These are phyloP conservation scores for Tetraselmis chui DNA, from an alignment of 139 green algal genomes.

Conservation along the genomic window DNA sequence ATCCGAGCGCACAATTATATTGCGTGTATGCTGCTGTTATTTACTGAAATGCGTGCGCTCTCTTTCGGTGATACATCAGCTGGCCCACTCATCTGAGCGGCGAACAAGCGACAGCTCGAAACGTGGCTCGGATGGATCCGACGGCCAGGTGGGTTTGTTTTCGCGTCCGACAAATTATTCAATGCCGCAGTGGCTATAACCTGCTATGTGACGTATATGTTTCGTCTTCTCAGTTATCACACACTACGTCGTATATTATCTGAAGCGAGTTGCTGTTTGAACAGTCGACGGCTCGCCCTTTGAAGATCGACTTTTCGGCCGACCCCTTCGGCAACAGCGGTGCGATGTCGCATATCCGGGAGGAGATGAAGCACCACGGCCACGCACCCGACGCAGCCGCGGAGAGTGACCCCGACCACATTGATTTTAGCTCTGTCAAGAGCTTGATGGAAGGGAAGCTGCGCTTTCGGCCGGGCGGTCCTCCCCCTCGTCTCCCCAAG, in stretches of 20 bases:
- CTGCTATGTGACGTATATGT: too few species aligned
- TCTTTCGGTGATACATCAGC: too few species aligned
- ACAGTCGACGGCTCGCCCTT: too few species aligned
- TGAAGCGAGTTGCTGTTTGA: too few species aligned
- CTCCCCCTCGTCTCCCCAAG: background rate
- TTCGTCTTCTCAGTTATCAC: too few species aligned
- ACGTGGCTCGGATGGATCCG: background rate
- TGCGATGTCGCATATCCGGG: background rate
- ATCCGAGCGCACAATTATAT: too few species aligned
- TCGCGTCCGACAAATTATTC: too few species aligned
- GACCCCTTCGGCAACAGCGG: background rate
- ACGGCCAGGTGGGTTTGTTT: background rate
- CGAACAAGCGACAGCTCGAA: background rate
- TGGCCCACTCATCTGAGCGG: background rate
- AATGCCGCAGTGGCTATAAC: too few species aligned
- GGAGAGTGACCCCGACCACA: background rate
- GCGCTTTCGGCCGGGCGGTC: background rate
- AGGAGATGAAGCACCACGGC: background rate
- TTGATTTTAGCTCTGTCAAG: background rate
- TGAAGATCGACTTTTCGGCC: background rate
- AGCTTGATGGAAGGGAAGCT: background rate
- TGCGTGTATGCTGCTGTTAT: too few species aligned
- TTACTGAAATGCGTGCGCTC: too few species aligned
- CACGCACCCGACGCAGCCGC: background rate
- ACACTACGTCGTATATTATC: too few species aligned